Conservation (phyloP, 768 basidiomycete genomes). For the Amanita molliuscula region DNA sequence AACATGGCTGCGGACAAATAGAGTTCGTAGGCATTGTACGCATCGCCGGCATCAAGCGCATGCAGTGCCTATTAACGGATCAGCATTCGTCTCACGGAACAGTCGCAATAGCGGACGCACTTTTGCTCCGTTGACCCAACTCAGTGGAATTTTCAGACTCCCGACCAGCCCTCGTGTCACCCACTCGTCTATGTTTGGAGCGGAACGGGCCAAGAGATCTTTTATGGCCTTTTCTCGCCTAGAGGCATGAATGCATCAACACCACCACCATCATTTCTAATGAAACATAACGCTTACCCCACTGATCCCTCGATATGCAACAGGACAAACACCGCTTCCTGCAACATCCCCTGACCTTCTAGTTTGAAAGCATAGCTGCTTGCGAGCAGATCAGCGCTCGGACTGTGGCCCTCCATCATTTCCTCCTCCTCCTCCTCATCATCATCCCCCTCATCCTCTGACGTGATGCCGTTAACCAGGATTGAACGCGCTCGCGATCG, state of each 20-base stretch:
- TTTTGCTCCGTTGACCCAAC: slow-evolving; percentile 90
- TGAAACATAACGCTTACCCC: slow-evolving; percentile 54
- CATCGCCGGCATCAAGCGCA: slow-evolving; percentile 47
- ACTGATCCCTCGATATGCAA: slow-evolving; percentile 75
- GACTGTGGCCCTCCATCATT: slow-evolving; percentile 67
- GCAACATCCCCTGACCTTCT: slow-evolving; percentile 70
- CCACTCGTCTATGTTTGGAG: slow-evolving; percentile 61
- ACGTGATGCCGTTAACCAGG: slow-evolving; percentile 15
- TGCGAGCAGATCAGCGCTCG: slow-evolving; percentile 74
- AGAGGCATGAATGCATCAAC: slow-evolving; percentile 2
- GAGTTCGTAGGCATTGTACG: slow-evolving; percentile 69
- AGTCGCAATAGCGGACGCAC: slow-evolving; percentile 23
- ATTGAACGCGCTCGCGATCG: slow-evolving; percentile 15
- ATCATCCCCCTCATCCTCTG: slow-evolving; percentile 25
- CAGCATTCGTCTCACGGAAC: slow-evolving; percentile 1
- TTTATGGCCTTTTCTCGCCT: slow-evolving; percentile 81
- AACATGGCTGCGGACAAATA: slow-evolving; percentile 63
- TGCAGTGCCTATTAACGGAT: slow-evolving; percentile 44
- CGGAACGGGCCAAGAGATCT: slow-evolving; percentile 67
- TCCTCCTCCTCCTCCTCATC: slow-evolving; percentile 36
- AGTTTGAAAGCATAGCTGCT: slow-evolving; percentile 82
- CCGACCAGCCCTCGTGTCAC: slow-evolving; percentile 60
- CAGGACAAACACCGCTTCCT: slow-evolving; percentile 83
- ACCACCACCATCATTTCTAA: slow-evolving; percentile 2
- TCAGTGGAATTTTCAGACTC: slow-evolving; percentile 68